Evolutionary conservation across 129 eudicot species (phyloP).

Genomic region (Artemisia tridentata): DNA sequence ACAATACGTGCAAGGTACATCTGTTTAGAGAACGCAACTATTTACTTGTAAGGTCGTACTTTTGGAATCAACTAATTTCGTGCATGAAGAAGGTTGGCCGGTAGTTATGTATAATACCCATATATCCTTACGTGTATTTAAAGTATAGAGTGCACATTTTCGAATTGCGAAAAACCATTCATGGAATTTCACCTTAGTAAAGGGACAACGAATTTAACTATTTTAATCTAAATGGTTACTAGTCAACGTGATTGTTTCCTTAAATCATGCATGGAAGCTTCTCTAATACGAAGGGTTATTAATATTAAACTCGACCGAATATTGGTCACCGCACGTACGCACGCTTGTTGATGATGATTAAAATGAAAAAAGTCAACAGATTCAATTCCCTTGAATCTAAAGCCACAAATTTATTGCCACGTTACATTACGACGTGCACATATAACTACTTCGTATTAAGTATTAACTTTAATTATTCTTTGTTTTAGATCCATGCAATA

Average conservation of each 20-base stretch:
- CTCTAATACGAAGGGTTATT: constrained; percentile 18
- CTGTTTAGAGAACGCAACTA: too few relatives aligned
- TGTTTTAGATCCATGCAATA: not conserved
- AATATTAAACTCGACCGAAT: constrained; percentile 24
- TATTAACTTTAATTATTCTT: constrained; percentile 6
- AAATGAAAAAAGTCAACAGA: constrained; percentile 33
- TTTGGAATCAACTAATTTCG: too few relatives aligned
- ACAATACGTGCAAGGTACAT: too few relatives aligned
- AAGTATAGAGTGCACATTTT: not conserved
- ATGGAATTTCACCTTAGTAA: not conserved
- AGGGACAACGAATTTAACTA: not conserved
- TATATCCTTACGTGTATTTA: too few relatives aligned
- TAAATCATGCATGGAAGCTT: constrained; percentile 42
- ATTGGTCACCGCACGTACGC: constrained; percentile 39
- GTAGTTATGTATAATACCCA: not conserved
- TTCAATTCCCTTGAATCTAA: constrained; percentile 33
- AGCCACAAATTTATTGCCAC: constrained; percentile 31
- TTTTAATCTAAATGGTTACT: not conserved
- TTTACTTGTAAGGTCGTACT: too few relatives aligned
- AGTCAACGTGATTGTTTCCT: constrained; percentile 28
- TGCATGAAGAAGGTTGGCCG: too few relatives aligned
- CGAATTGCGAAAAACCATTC: not conserved
- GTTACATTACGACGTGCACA: constrained; percentile 33
- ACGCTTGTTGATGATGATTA: not conserved
- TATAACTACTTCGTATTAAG: too few relatives aligned